phyloP scores from a whole-genome alignment of 1,284 basidiomycete species.

The Melampsora larici-populina region DNA sequence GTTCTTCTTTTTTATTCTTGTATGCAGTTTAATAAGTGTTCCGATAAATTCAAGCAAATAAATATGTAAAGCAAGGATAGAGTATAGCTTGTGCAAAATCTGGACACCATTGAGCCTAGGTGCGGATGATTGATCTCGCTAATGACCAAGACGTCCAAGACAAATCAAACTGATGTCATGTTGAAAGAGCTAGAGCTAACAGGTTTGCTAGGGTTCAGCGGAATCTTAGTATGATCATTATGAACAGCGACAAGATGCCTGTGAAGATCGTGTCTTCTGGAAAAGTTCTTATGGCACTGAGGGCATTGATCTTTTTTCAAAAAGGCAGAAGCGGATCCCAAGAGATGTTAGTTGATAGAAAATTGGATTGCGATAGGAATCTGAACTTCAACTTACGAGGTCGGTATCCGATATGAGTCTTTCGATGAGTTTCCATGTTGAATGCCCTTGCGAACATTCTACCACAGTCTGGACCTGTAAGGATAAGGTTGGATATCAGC shows the following conservation, averaged over 20 bases:
- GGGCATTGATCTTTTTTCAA: slow-evolving; percentile 25
- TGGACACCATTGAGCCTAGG: too few species aligned
- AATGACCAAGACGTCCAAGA: background rate
- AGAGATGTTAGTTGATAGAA: background rate
- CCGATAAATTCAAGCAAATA: too few species aligned
- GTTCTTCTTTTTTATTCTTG: too few species aligned
- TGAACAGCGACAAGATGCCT: slow-evolving; percentile 43
- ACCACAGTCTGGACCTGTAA: slow-evolving; percentile 40
- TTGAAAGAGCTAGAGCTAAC: background rate
- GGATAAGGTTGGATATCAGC: background rate
- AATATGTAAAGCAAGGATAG: too few species aligned
- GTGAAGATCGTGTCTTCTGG: slow-evolving; percentile 39
- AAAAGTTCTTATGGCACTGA: slow-evolving; percentile 40
- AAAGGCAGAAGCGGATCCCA: background rate
- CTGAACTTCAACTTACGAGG: slow-evolving; percentile 29
- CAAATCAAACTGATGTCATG: background rate
- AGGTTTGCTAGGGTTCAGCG: background rate
- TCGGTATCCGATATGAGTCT: slow-evolving; percentile 43
- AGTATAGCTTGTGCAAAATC: too few species aligned
- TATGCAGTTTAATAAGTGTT: too few species aligned
- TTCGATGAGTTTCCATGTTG: slow-evolving; percentile 44
- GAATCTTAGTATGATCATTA: slow-evolving; percentile 26
- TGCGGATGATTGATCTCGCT: background rate
- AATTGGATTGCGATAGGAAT: background rate
- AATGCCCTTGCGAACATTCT: slow-evolving; percentile 43